phyloP scores from a whole-genome alignment of 2,329 filamentous ascomycete genomes.

The Trichoderma sp. region DNA sequence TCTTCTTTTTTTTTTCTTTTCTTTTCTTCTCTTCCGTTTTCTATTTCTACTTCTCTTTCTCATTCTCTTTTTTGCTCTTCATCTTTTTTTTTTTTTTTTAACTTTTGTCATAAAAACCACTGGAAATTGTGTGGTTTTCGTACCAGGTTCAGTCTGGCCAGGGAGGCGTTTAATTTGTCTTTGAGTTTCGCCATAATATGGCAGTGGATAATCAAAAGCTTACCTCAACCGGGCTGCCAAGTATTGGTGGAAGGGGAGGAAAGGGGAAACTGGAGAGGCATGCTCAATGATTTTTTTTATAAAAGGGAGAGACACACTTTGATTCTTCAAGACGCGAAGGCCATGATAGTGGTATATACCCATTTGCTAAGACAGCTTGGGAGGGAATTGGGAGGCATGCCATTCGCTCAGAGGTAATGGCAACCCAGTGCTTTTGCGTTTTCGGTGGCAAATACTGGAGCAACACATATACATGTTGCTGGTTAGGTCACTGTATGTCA shows the following conservation, averaged over 20 bases:
- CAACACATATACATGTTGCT: not conserved
- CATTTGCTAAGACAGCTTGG: constrained; percentile 35
- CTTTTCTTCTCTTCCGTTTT: too few relatives aligned
- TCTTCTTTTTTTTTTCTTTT: too few relatives aligned
- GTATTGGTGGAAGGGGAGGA: not conserved
- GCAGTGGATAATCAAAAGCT: constrained; percentile 26
- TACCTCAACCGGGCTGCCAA: constrained; percentile 22
- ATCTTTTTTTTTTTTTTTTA: constrained; percentile 21
- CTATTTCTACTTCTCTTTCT: too few relatives aligned
- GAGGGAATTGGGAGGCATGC: constrained; percentile 6
- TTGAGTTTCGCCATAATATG: constrained; percentile 9
- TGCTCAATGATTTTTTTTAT: constrained; percentile 11
- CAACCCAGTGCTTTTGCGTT: constrained; percentile 14
- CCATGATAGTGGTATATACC: constrained; percentile 39
- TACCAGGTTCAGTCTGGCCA: constrained; percentile 9
- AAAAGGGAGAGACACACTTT: constrained; percentile 17
- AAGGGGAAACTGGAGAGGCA: not conserved
- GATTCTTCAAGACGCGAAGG: constrained; percentile 12
- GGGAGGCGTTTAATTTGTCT: constrained; percentile 23
- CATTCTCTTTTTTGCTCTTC: too few relatives aligned
- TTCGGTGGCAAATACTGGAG: not conserved
- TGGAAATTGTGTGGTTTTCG: constrained; percentile 17
- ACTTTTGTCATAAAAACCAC: constrained; percentile 4
- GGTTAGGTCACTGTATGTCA: not conserved
- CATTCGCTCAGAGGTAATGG: constrained; percentile 10